Evolutionary conservation across 768 basidiomycete genomes (phyloP), one percentile per base, ranked within the genome.

Genomic region (Trametes villosa): DNA sequence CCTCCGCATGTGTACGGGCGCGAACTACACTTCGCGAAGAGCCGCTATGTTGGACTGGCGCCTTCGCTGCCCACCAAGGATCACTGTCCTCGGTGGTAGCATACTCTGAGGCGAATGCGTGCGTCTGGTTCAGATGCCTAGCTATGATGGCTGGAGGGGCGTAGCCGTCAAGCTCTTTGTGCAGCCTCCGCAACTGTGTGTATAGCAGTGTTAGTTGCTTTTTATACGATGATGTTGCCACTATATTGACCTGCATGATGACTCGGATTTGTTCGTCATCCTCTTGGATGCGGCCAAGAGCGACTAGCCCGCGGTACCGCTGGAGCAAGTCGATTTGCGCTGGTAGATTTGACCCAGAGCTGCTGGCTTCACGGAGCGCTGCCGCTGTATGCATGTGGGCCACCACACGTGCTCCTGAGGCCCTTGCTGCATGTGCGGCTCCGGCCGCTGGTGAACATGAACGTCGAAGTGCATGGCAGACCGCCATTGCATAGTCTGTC

Each of bases 191-290:
- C 0, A 85, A 76, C 84, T 85, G 59, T 26, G 44, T 12, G n/a
- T 34, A 12, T 57, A 24, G 26, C 17, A 22, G 44, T n/a, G 45
- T 30, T 9, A 41, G n/a, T 13, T 30, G 44, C 44, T 17, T 9
- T 30, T n/a, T 15, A 22, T 15, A 12, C 18, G 5, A 4, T 17
- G 18, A 34, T 30, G 11, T 42, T n/a, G 30, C 30, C 24, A 34
- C 24, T 31, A 31, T 27, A 47, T 68, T 24, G 54, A 83, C 85
- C 76, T 81, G 76, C 73, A 83, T 81, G 18, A 84, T 72, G 12
- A 77, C 79, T 22, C 83, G 68, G 34, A 86, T 74, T 64, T 86
- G 85, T 50, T 83, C 81, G 44, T 80, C 79, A 60, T 86, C 81
- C 68, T 79, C 78, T 61, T 76, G 64, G 45, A 85, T 74, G 53